These are phyloP conservation scores for Blastobotrys chiropterorum DNA, from an alignment of 805 yeast species.

Conservation along the genomic window DNA sequence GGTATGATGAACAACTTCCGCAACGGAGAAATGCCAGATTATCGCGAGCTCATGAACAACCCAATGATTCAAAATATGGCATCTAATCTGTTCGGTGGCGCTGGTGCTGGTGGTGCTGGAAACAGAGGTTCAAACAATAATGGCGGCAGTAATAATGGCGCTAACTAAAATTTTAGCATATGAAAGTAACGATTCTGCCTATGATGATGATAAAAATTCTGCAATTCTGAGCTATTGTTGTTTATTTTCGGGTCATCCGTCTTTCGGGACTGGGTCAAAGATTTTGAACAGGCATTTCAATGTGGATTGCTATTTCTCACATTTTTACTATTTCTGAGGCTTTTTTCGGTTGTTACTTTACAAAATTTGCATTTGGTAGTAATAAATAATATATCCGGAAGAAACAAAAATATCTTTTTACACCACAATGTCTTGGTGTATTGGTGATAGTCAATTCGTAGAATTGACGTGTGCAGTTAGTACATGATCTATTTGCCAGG, in stretches of 20 bases:
- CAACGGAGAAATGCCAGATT: constrained; percentile 53
- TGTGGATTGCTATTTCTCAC: constrained; percentile 16
- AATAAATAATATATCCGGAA: too few species aligned
- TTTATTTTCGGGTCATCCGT: not conserved
- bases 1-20: constrained; percentile 73
- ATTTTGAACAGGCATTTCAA: not conserved
- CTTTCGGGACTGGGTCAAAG: constrained; percentile 9
- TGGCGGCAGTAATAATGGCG: not conserved
- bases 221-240: constrained; percentile 17
- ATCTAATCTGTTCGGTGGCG: constrained; percentile 55
- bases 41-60: constrained; percentile 71
- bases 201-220: constrained; percentile 19
- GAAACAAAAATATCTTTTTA: too few species aligned
- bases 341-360: not conserved
- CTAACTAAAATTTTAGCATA: not conserved
- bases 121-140: not conserved
- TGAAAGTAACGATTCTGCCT: constrained; percentile 10
- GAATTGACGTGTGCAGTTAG: too few species aligned
- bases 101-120: constrained; percentile 11
- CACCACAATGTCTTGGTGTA: too few species aligned
- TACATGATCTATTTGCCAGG: too few species aligned
- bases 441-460: too few species aligned
- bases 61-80: constrained; percentile 74
- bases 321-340: constrained; percentile 18
- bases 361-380: constrained; percentile 2